Percentiles rank a stretch among this genome's conserved stretches.
These are phyloP conservation scores for Suhomyces atakaporum DNA, from an alignment of 1,139 yeast genomes.

Conservation along the genomic window DNA sequence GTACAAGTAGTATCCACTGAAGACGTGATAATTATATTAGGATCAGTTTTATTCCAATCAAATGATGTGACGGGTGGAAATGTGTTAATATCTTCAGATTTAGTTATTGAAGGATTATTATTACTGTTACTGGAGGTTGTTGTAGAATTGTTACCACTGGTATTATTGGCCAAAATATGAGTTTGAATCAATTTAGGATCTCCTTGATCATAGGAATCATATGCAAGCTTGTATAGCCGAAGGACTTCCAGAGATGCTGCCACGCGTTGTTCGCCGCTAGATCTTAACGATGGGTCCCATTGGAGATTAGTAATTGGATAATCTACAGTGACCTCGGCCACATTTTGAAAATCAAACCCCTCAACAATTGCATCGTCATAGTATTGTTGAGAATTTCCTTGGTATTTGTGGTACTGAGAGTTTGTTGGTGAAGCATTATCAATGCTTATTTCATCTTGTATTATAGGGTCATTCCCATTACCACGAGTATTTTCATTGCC, in stretches of 20 bases:
- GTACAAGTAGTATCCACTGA: conserved; percentile 97
- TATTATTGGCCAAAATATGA: conserved; percentile 44
- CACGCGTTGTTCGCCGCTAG: conserved; percentile 42
- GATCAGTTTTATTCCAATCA: conserved; percentile 84
- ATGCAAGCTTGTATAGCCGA: conserved; percentile 60
- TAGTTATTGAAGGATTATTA: conserved; percentile 1
- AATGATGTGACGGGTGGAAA: conserved; percentile 88
- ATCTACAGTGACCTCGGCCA: conserved; percentile 56
- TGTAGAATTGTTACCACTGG: conserved; percentile 20
- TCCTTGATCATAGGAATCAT: conserved; percentile 32
- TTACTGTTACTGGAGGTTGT: conserved; percentile 1
- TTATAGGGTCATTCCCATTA: conserved; percentile 11
- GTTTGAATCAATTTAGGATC: conserved; percentile 40
- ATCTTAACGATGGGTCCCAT: conserved; percentile 63
- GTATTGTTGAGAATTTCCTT: conserved; percentile 2
- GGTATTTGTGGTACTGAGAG: conserved; percentile 5
- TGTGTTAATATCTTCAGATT: conserved; percentile 43
- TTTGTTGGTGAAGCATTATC: conserved; percentile 15
- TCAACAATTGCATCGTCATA: conserved; percentile 22
- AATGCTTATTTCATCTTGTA: conserved; percentile 13
- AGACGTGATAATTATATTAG: conserved; percentile 74
- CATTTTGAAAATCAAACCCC: conserved; percentile 49
- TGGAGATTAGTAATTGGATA: conserved; percentile 70
- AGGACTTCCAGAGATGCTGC: conserved; percentile 75
- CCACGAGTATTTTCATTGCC: conserved; percentile 23